phyloP scores from a whole-genome alignment of 495 filamentous ascomycete genomes.

The Trichoderma virens region DNA sequence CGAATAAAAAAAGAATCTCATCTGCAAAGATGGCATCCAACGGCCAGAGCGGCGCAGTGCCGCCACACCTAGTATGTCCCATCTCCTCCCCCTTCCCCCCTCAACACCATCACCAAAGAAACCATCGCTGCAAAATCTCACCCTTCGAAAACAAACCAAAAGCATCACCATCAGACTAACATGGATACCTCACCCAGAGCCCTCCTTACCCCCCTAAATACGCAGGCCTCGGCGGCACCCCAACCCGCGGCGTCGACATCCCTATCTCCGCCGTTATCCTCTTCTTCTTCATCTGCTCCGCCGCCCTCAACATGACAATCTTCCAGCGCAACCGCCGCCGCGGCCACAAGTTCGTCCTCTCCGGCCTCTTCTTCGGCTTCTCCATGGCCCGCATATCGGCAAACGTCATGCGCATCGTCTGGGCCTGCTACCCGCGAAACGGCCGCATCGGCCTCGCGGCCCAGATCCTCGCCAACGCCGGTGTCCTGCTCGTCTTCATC shows the following conservation, averaged over 20 bases:
- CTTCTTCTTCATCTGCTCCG: conserved; percentile 52
- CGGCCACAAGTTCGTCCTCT: conserved; percentile 65
- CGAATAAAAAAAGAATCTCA: too few relatives aligned
- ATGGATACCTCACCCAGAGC: background rate
- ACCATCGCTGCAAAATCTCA: background rate
- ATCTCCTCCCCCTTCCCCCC: background rate
- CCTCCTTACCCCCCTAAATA: conserved; percentile 25
- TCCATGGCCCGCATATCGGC: conserved; percentile 64
- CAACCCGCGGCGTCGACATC: conserved; percentile 50
- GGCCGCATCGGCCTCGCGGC: conserved; percentile 59
- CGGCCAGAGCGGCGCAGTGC: background rate
- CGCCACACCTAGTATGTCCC: background rate
- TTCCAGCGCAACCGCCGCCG: conserved; percentile 49
- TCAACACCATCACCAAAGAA: background rate
- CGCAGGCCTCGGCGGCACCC: conserved; percentile 53
- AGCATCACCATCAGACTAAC: background rate
- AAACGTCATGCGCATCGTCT: conserved; percentile 55
- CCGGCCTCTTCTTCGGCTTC: conserved; percentile 65
- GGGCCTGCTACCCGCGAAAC: conserved; percentile 40
- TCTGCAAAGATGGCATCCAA: background rate
- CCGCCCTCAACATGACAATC: conserved; percentile 56
- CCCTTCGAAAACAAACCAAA: background rate
- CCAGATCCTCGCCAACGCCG: conserved; percentile 66
- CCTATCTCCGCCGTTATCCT: conserved; percentile 60
- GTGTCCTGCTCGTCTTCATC: conserved; percentile 71